Evolutionary conservation across 345 rosid species (phyloP), one percentile per base, ranked within the genome.

Genomic region (Rhodamnia rubescens): DNA sequence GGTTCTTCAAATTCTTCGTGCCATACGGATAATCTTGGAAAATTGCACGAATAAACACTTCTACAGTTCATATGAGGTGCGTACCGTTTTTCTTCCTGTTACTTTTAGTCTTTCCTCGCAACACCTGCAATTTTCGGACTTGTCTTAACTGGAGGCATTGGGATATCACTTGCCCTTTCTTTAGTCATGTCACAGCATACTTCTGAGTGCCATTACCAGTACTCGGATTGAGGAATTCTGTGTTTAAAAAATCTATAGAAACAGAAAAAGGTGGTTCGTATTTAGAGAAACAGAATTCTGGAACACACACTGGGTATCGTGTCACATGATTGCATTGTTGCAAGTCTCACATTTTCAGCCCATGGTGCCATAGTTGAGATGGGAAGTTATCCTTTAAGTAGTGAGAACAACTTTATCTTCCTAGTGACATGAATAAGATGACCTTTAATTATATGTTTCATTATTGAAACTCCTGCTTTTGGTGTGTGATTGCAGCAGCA

Each of bases 31-130:
- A 90, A 92, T 97, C 74, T 92, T 95, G 93, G 99, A 95, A 88
- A 97, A 97, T 87, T 97, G 99, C 93, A 93, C 97, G 21, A 95
- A 97, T 88, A 97, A 95, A 91, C 96, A 95, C 86, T 95, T 95
- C 84, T 93, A 92, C 88, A 93, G 95, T 85, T 95, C 99, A 75
- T 97, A 95, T 90, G 98, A 97, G 98, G 99, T 97, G 95, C 24
- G 50, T 75, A 13, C 18, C 36, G 53, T 74, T 58, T 50, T 86
- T 86, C 59, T 86, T 42, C 58, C 85, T 61, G 18, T 55, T 26
- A 24, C 36, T 52, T 26, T 26, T 3, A 83, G 40, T 86, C 14
- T 50, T 27, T 59, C 80, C 80, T 36, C 1, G 80, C 24, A 40
- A 69, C 80, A 69, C 80, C 80, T 69, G 80, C 18, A 69, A 69